These are phyloP conservation scores for Ochromonas danica DNA, from an alignment of 108 stramenopile genomes.

Conservation along the genomic window DNA sequence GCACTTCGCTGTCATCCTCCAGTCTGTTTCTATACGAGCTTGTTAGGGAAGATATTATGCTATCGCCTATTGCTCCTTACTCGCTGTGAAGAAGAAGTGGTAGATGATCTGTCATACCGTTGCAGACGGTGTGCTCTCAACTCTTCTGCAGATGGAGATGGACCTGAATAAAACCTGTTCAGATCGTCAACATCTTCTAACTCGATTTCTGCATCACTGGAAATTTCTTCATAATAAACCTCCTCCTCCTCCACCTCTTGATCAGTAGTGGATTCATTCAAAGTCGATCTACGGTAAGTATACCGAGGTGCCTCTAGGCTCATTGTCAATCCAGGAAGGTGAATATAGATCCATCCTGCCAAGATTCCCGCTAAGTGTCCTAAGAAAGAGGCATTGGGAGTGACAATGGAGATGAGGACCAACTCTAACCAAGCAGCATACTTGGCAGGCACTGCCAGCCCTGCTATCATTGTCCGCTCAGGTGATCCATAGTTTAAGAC, in stretches of 20 bases:
- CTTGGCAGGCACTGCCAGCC: conserved; percentile 40
- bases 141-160: not conserved
- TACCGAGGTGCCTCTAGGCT: not conserved
- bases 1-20: too few relatives aligned
- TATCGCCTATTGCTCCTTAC: too few relatives aligned
- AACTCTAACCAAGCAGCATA: conserved; percentile 57
- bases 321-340: not conserved
- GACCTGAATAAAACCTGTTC: not conserved
- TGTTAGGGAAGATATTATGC: too few relatives aligned
- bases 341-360: conserved; percentile 38
- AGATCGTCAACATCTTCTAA: not conserved
- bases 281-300: not conserved
- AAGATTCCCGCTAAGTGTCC: conserved; percentile 56
- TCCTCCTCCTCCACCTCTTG: not conserved
- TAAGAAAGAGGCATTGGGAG: conserved; percentile 53
- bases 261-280: not conserved
- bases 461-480: conserved; percentile 24
- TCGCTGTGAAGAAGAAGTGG: too few relatives aligned
- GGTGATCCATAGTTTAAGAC: conserved; percentile 30
- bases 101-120: not conserved
- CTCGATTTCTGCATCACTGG: too few relatives aligned
- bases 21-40: too few relatives aligned
- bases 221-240: not conserved
- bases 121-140: not conserved
- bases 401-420: conserved; percentile 46